Percentiles rank a stretch among this genome's conserved stretches.
These are phyloP conservation scores for Didymella pinodella DNA, from an alignment of 2,329 filamentous ascomycete species.

Conservation along the genomic window DNA sequence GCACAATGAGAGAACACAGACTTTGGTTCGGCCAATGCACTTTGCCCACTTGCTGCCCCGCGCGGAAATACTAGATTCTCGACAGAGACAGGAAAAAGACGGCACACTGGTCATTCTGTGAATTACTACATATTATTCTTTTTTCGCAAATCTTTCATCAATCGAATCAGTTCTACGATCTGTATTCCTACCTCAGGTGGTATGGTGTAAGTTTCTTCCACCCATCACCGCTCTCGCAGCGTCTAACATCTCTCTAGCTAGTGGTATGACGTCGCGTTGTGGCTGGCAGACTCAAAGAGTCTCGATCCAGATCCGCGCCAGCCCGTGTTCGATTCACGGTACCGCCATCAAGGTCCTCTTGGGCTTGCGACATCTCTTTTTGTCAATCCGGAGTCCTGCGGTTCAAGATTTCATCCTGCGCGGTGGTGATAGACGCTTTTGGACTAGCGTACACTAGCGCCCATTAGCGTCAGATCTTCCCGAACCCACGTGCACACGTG, in stretches of 20 bases:
- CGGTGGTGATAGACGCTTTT: neutral
- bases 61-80: neutral
- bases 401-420: too few species aligned
- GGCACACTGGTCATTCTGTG: too few species aligned
- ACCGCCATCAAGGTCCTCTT: too few species aligned
- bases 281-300: slow-evolving; percentile 32
- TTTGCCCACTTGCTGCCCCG: neutral
- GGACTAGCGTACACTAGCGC: neutral
- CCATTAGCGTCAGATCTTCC: neutral
- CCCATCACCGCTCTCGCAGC: neutral
- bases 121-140: neutral
- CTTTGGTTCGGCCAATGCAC: too few species aligned
- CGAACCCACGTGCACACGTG: neutral
- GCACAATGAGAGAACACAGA: neutral
- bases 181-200: slow-evolving; percentile 20
- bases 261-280: slow-evolving; percentile 46
- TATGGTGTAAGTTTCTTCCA: slow-evolving; percentile 21
- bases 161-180: neutral
- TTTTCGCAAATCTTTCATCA: neutral
- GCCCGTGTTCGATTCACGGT: slow-evolving; percentile 45
- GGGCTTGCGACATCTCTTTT: slow-evolving; percentile 27
- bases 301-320: slow-evolving; percentile 40
- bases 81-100: too few species aligned
- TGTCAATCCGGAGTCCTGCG: too few species aligned
- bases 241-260: slow-evolving; percentile 23